These are phyloP conservation scores for Scheffersomyces titani DNA, from an alignment of 1,139 yeast species.

Conservation along the genomic window DNA sequence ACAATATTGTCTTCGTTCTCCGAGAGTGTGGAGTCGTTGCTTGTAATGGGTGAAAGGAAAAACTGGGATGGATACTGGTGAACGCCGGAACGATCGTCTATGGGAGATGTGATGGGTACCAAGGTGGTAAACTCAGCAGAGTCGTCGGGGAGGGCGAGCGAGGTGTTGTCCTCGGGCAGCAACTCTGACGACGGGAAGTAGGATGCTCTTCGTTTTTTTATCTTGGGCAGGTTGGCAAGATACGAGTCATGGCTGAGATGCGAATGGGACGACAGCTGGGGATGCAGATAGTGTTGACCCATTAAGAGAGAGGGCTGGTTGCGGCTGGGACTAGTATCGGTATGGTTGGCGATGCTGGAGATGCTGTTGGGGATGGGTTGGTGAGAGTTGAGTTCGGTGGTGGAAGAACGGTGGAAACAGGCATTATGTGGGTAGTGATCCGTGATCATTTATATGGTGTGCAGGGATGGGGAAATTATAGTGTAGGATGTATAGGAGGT, in stretches of 20 bases:
- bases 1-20: constrained; percentile 3
- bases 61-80: constrained; percentile 22
- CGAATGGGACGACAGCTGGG: not conserved
- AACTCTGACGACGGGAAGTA: not conserved
- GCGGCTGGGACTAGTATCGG: not conserved
- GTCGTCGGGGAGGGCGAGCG: not conserved
- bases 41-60: constrained; percentile 37
- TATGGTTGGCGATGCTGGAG: not conserved
- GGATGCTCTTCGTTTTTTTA: not conserved
- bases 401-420: not conserved
- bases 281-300: constrained; percentile 1
- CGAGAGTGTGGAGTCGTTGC: constrained; percentile 25
- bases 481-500: not conserved
- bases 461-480: not conserved
- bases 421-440: not conserved
- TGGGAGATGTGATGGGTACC: not conserved
- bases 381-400: not conserved
- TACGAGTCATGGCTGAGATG: not conserved
- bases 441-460: not conserved
- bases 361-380: not conserved
- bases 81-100: not conserved
- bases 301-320: not conserved
- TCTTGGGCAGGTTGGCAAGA: not conserved
- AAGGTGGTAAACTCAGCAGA: not conserved
- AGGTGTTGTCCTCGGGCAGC: not conserved